Conservation (phyloP, 345 rosid species). For the Eucalyptus erythrocorys region DNA sequence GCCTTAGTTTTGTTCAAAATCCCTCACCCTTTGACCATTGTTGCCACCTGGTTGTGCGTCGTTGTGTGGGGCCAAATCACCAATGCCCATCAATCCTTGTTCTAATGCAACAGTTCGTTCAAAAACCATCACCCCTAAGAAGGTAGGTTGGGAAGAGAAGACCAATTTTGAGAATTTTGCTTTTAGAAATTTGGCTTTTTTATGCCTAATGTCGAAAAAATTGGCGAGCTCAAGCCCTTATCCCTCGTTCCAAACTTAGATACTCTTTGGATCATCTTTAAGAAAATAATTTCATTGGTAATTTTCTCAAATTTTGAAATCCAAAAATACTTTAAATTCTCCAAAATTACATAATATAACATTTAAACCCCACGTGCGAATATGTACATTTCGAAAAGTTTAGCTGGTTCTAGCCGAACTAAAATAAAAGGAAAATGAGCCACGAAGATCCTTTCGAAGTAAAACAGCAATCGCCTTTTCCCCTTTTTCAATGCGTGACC, state of each 20-base stretch:
- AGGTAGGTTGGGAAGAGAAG: too few species aligned
- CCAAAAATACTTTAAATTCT: not conserved
- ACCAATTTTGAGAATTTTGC: accelerated
- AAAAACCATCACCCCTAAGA: too few species aligned
- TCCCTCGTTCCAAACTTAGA: not conserved
- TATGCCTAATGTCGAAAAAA: accelerated
- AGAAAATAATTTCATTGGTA: not conserved
- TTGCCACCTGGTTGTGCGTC: accelerated
- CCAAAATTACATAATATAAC: not conserved
- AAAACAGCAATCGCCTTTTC: not conserved
- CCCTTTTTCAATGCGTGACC: not conserved
- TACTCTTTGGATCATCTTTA: accelerated
- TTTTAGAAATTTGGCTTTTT: too few species aligned
- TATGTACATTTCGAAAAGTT: not conserved
- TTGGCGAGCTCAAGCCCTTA: accelerated
- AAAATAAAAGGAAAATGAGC: not conserved
- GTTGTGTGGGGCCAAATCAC: too few species aligned
- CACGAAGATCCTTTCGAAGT: not conserved
- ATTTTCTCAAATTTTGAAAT: not conserved
- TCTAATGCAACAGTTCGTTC: too few species aligned
- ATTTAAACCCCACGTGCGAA: not conserved
- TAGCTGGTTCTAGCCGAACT: not conserved
- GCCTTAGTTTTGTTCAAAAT: too few species aligned
- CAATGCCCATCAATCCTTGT: accelerated
- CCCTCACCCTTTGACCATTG: too few species aligned